These are phyloP conservation scores for Beauveria sp. DNA, from an alignment of 2,329 filamentous ascomycete species.

Conservation along the genomic window DNA sequence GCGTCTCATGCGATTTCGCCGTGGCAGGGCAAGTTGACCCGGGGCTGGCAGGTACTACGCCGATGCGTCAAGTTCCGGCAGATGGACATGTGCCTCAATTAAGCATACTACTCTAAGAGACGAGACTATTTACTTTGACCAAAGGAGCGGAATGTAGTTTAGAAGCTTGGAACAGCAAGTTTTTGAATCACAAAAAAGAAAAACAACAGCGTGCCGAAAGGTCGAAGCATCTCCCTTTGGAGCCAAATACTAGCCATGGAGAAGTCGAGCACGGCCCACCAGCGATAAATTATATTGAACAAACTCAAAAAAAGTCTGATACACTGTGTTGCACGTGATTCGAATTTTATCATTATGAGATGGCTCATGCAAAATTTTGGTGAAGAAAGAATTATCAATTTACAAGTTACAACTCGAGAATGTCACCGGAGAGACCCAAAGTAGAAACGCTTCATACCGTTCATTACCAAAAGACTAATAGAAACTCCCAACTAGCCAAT, in stretches of 20 bases:
- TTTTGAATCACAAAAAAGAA: neutral
- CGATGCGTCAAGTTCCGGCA: neutral
- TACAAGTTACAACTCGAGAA: neutral
- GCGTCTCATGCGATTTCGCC: neutral
- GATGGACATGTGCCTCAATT: neutral
- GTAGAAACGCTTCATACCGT: neutral
- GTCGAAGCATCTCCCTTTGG: neutral
- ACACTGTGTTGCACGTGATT: neutral
- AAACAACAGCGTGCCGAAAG: neutral
- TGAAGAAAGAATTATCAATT: neutral
- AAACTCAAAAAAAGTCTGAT: too few relatives aligned
- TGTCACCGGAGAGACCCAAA: neutral
- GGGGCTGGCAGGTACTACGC: neutral
- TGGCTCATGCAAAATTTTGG: neutral
- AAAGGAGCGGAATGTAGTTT: too few relatives aligned
- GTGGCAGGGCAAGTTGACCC: neutral
- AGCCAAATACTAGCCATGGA: neutral
- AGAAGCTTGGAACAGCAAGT: neutral
- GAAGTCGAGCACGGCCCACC: neutral
- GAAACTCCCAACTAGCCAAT: slow-evolving; percentile 1
- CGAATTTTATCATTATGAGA: neutral
- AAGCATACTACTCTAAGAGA: neutral
- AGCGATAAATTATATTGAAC: neutral
- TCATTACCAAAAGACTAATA: neutral
- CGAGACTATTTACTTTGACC: too few relatives aligned